phyloP scores from a whole-genome alignment of 352 stramenopile species.

The Pythium periplocum region DNA sequence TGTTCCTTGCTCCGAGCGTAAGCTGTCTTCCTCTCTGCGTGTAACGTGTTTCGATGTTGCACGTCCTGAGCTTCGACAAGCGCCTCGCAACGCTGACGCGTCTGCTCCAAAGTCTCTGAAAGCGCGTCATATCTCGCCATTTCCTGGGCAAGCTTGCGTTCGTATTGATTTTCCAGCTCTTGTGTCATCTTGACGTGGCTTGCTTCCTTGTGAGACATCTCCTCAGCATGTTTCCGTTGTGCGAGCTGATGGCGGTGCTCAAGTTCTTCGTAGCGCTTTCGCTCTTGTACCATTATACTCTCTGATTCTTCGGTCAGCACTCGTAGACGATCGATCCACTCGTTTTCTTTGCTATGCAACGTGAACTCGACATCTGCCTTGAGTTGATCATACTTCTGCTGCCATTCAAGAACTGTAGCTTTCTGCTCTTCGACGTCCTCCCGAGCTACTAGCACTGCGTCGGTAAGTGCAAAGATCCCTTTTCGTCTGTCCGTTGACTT shows the following conservation, averaged over 20 bases:
- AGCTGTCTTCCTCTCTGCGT: conserved; percentile 57
- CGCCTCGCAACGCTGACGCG: conserved; percentile 84
- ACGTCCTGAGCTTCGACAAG: conserved; percentile 80
- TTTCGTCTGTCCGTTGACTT: conserved; percentile 22
- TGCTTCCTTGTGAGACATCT: conserved; percentile 69
- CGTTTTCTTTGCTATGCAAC: conserved; percentile 81
- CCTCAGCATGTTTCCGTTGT: conserved; percentile 65
- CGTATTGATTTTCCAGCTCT: conserved; percentile 92
- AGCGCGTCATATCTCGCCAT: conserved; percentile 83
- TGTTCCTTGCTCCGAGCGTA: conserved; percentile 72
- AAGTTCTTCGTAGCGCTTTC: conserved; percentile 73
- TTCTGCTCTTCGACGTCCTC: conserved; percentile 78
- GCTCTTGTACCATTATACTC: conserved; percentile 67
- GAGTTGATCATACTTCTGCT: conserved; percentile 72
- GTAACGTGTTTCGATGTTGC: conserved; percentile 49
- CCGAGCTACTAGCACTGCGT: conserved; percentile 61
- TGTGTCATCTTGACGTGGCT: conserved; percentile 82
- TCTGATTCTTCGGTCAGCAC: conserved; percentile 79
- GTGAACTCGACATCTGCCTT: conserved; percentile 82
- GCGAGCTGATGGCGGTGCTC: conserved; percentile 64
- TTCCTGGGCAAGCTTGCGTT: conserved; percentile 88
- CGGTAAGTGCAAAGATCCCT: conserved; percentile 5
- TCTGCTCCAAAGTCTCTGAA: conserved; percentile 85
- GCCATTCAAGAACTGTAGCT: conserved; percentile 41
- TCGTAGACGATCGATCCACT: conserved; percentile 81